phyloP scores from a whole-genome alignment of 192 early-diverging fungal species.

The Obelidium mucronatum region DNA sequence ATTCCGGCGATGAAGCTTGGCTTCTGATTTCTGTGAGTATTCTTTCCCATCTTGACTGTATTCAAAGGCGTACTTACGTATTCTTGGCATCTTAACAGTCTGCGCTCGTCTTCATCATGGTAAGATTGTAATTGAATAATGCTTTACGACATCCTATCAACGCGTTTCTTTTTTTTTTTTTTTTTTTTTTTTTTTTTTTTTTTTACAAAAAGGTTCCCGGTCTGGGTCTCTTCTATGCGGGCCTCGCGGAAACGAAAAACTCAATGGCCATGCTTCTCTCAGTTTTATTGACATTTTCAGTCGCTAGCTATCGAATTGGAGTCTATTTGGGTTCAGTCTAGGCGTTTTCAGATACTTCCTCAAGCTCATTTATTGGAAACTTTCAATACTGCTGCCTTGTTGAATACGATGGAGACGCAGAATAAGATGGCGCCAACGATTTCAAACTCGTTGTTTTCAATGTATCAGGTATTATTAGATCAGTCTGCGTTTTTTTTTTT shows the following conservation, averaged over 20 bases:
- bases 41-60: background rate
- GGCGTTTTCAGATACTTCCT: background rate
- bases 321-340: constrained; percentile 76
- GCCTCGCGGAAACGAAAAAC: constrained; percentile 86
- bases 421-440: background rate
- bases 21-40: background rate
- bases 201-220: too few relatives aligned
- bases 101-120: constrained; percentile 85
- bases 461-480: background rate
- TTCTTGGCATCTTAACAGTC: constrained; percentile 38
- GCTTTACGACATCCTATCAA: too few relatives aligned
- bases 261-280: constrained; percentile 82
- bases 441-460: background rate
- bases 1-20: background rate
- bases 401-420: constrained; percentile 44
- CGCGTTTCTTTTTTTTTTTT: too few relatives aligned
- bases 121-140: too few relatives aligned
- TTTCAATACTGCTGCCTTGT: constrained; percentile 74
- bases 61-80: too few relatives aligned
- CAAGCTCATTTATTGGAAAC: constrained; percentile 77
- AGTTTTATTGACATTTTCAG: constrained; percentile 75
- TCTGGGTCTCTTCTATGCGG: constrained; percentile 89
- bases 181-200: too few relatives aligned
- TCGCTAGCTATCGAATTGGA: constrained; percentile 81
- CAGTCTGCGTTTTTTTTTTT: constrained; percentile 57